These are phyloP conservation scores for Cordyceps tenuipes DNA, from an alignment of 2,329 filamentous ascomycete species.

Conservation along the genomic window DNA sequence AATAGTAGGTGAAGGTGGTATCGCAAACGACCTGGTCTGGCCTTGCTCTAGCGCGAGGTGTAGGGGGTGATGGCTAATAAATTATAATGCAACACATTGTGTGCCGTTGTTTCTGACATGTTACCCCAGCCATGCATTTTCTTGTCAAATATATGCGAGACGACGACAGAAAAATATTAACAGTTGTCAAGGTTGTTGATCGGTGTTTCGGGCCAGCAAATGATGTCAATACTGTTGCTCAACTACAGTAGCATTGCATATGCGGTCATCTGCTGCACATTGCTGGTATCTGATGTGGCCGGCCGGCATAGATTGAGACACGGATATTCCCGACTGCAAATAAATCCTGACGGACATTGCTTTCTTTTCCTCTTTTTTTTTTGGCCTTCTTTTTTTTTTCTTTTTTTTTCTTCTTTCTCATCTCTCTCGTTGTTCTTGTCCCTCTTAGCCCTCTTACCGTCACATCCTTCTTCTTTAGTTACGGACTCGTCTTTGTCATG, in stretches of 20 bases:
- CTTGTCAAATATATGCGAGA: not conserved
- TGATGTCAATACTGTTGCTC: not conserved
- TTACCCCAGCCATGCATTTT: no score
- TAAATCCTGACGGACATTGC: not conserved
- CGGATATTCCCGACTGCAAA: not conserved
- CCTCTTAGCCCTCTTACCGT: not conserved
- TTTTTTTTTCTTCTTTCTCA: no score
- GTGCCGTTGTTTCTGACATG: not conserved
- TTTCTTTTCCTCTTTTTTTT: no score
- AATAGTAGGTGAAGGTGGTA: not conserved
- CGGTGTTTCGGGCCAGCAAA: not conserved
- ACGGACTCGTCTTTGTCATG: not conserved
- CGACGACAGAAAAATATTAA: no score
- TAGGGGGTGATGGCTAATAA: not conserved
- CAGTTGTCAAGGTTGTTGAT: no score
- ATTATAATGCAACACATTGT: not conserved
- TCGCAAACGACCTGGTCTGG: not conserved
- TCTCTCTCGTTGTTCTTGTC: not conserved
- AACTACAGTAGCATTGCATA: not conserved
- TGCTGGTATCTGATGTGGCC: not conserved
- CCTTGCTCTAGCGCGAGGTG: not conserved
- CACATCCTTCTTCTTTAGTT: no score
- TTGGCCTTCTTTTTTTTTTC: no score
- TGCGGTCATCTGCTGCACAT: not conserved
- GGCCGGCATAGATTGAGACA: not conserved